phyloP scores from a whole-genome alignment of 331 rosid genomes.

The Pyracantha coccinea region DNA sequence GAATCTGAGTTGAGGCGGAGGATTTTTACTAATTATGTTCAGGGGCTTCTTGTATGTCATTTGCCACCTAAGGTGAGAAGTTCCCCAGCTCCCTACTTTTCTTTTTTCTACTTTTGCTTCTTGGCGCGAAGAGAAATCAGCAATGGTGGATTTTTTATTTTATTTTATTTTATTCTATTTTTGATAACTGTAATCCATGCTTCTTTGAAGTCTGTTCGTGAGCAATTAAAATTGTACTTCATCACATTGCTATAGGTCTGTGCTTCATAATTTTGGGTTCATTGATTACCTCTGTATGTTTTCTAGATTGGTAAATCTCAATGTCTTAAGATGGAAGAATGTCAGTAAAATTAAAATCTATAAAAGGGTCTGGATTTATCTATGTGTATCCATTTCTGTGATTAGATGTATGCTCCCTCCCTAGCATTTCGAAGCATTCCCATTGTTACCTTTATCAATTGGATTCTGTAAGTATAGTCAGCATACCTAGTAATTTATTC shows the following conservation, averaged over 20 bases:
- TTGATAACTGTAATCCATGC: background rate
- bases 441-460: background rate
- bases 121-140: background rate
- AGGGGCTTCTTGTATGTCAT: slow-evolving; percentile 30
- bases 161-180: background rate
- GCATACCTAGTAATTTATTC: background rate
- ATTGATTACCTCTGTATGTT: background rate
- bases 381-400: background rate
- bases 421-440: background rate
- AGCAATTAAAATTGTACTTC: background rate
- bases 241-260: background rate
- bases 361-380: background rate
- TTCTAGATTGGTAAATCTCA: background rate
- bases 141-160: background rate
- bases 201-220: background rate
- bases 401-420: background rate
- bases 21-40: slow-evolving; percentile 47
- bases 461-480: background rate
- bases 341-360: background rate
- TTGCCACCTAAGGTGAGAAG: slow-evolving; percentile 52
- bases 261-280: background rate
- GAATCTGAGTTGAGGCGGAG: slow-evolving; percentile 47
- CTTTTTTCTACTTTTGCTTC: background rate
- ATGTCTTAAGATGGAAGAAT: background rate
- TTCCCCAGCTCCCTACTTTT: background rate